Evolutionary conservation across 139 green algal species (phyloP).

Genomic region (Volvox reticuliferus): DNA sequence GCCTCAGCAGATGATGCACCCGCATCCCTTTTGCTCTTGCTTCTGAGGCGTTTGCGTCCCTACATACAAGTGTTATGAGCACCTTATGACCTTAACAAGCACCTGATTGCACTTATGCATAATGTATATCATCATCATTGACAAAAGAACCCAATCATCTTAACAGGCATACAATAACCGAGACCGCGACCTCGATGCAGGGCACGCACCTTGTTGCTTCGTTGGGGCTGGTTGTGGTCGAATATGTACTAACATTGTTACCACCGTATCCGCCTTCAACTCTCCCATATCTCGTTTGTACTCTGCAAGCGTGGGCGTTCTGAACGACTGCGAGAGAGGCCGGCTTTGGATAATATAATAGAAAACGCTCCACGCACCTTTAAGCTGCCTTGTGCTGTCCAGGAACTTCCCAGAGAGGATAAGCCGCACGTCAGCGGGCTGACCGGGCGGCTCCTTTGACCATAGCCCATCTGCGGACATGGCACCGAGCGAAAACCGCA

Average conservation of each 20-base stretch:
- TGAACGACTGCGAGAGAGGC: not conserved
- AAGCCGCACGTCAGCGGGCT: constrained; percentile 56
- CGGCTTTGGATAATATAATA: not conserved
- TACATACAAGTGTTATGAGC: not conserved
- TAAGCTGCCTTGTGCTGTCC: constrained; percentile 52
- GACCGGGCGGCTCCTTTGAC: constrained; percentile 46
- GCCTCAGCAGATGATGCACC: constrained; percentile 37
- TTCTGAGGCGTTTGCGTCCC: constrained; percentile 38
- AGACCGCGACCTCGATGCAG: not conserved
- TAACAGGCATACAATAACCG: not conserved
- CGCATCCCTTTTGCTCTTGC: constrained; percentile 43
- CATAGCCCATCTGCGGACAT: constrained; percentile 49
- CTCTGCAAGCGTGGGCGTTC: constrained; percentile 46
- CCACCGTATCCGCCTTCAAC: constrained; percentile 63
- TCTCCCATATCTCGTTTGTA: constrained; percentile 68
- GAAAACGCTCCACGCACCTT: constrained; percentile 40
- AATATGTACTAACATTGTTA: constrained; percentile 70
- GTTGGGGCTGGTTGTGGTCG: constrained; percentile 28
- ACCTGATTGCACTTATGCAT: not conserved
- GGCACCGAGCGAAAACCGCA: not conserved
- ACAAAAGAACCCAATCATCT: not conserved
- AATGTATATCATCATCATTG: not conserved
- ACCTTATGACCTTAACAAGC: not conserved
- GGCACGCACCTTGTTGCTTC: constrained; percentile 39
- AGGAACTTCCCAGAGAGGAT: constrained; percentile 68